Evolutionary conservation across 2,329 filamentous ascomycete species (phyloP).

Genomic region (Penicillium fuscoglaucum): DNA sequence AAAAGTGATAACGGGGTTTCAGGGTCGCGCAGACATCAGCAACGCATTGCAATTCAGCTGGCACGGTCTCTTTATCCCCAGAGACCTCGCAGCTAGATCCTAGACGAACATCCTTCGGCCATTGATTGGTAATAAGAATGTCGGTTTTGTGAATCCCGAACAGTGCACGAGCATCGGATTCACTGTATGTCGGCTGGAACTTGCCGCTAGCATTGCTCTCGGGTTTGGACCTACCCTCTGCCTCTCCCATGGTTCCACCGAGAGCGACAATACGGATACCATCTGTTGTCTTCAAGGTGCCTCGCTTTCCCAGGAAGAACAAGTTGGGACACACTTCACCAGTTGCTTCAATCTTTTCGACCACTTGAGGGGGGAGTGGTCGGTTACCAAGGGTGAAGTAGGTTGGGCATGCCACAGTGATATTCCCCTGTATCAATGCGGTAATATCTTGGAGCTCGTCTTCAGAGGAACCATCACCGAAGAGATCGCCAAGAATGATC

Average conservation of each 20-base stretch:
- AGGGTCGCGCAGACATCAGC: slow-evolving; percentile 75
- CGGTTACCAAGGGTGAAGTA: slow-evolving; percentile 84
- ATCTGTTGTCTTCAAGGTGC: slow-evolving; percentile 83
- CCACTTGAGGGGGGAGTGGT: slow-evolving; percentile 68
- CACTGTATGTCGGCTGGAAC: slow-evolving; percentile 74
- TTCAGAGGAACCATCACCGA: slow-evolving; percentile 54
- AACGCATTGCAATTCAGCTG: slow-evolving; percentile 64
- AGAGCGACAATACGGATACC: slow-evolving; percentile 84
- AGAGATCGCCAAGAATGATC: slow-evolving; percentile 81
- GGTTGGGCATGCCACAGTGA: slow-evolving; percentile 74
- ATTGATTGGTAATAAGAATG: slow-evolving; percentile 81
- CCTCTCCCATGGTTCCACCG: slow-evolving; percentile 63
- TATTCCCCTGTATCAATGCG: slow-evolving; percentile 69
- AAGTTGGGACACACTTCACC: slow-evolving; percentile 84
- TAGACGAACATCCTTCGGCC: slow-evolving; percentile 72
- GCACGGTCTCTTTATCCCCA: slow-evolving; percentile 49
- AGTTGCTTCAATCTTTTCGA: slow-evolving; percentile 71
- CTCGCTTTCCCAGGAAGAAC: slow-evolving; percentile 83
- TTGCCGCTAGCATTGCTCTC: slow-evolving; percentile 56
- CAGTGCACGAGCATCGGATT: slow-evolving; percentile 72
- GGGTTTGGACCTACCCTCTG: slow-evolving; percentile 29
- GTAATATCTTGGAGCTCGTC: slow-evolving; percentile 61
- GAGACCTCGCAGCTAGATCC: slow-evolving; percentile 61
- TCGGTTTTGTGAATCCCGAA: slow-evolving; percentile 77
- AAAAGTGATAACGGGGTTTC: slow-evolving; percentile 91